Conservation (phyloP, 2,329 filamentous ascomycete species). For the Sarocladiaceae sp. region DNA sequence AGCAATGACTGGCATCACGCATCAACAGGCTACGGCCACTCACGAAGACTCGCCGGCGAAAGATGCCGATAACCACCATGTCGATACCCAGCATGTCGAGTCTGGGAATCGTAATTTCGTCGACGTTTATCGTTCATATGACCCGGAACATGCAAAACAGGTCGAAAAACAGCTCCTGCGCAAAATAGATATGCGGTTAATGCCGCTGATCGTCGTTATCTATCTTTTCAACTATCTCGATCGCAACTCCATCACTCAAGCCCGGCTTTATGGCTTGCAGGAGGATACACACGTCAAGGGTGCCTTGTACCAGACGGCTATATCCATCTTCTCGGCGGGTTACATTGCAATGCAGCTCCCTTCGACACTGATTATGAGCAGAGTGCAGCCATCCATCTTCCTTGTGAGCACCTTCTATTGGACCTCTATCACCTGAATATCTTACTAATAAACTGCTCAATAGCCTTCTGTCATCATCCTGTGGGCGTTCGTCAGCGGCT, state of each 20-base stretch:
- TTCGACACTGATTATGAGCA: not conserved
- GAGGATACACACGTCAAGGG: constrained; percentile 32
- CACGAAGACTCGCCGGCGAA: too few relatives aligned
- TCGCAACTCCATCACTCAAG: constrained; percentile 21
- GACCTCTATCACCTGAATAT: not conserved
- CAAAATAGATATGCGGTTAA: constrained; percentile 19
- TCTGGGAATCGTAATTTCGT: too few relatives aligned
- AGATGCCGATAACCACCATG: too few relatives aligned
- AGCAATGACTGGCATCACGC: too few relatives aligned
- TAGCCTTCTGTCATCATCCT: constrained; percentile 11
- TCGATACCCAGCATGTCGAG: too few relatives aligned
- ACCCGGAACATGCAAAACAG: too few relatives aligned
- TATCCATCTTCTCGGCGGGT: not conserved
- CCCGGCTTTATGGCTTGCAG: constrained; percentile 47
- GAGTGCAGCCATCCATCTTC: constrained; percentile 3
- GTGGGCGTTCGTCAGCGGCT: constrained; percentile 15
- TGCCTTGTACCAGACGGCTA: not conserved
- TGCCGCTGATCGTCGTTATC: constrained; percentile 17
- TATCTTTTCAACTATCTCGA: constrained; percentile 13
- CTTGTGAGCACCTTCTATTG: constrained; percentile 9
- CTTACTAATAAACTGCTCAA: not conserved
- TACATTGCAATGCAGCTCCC: not conserved
- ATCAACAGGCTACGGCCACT: too few relatives aligned
- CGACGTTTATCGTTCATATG: too few relatives aligned
- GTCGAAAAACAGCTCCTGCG: constrained; percentile 17